These are phyloP conservation scores for Talaromyces sp. DNA, from an alignment of 2,329 filamentous ascomycete genomes.

Conservation along the genomic window DNA sequence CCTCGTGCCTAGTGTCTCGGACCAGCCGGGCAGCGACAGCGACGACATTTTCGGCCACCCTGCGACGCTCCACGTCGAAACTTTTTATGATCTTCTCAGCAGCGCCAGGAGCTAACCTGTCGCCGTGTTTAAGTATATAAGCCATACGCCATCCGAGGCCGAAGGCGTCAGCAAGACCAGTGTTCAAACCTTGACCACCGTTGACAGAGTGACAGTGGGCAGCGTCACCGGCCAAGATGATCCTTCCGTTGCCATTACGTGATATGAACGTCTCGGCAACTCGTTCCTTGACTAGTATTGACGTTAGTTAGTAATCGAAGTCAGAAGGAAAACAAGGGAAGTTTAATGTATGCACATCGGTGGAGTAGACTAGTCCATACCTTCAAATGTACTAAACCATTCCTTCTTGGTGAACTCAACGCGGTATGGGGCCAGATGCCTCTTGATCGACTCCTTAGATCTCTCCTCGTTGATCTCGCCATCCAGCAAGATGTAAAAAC, in stretches of 20 bases:
- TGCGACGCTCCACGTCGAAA: slow-evolving; percentile 5
- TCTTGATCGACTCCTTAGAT: slow-evolving; percentile 5
- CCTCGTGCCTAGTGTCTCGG: slow-evolving; percentile 1
- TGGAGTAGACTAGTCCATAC: neutral
- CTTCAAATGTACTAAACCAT: slow-evolving; percentile 9
- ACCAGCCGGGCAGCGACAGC: slow-evolving; percentile 5
- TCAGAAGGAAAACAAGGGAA: neutral
- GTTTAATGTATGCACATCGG: neutral
- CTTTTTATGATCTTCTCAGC: neutral
- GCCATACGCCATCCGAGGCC: slow-evolving; percentile 1
- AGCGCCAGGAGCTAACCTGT: neutral
- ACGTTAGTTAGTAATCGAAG: neutral
- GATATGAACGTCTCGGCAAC: slow-evolving; percentile 4
- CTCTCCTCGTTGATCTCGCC: slow-evolving; percentile 2
- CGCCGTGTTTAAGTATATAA: neutral
- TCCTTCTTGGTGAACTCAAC: slow-evolving; percentile 6
- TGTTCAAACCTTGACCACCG: slow-evolving; percentile 8
- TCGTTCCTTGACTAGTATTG: slow-evolving; percentile 4
- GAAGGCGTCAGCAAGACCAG: slow-evolving; percentile 7
- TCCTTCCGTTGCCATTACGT: neutral
- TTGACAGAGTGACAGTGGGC: slow-evolving; percentile 7
- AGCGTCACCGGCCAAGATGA: slow-evolving; percentile 4
- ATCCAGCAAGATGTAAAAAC: slow-evolving; percentile 6
- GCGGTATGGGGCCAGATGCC: slow-evolving; percentile 5
- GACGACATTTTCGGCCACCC: slow-evolving; percentile 5